Percentiles rank a stretch among this genome's conserved stretches.
Conservation (phyloP, 768 basidiomycete genomes). For the Daedalea quercina region DNA sequence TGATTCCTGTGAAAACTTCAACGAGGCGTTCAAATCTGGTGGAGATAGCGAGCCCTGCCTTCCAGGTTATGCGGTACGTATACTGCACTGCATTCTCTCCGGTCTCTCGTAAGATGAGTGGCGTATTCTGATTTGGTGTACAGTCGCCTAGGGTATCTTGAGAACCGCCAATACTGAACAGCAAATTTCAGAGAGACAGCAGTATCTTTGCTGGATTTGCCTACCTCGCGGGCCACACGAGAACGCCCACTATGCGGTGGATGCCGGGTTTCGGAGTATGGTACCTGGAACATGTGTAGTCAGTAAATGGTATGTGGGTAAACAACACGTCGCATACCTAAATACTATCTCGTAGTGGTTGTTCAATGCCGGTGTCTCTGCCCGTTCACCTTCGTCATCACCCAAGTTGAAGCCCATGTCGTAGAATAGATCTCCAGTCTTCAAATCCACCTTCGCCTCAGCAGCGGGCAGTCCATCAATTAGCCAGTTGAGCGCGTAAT, state of each 20-base stretch:
- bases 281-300: conserved; percentile 44
- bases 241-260: conserved; percentile 87
- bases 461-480: conserved; percentile 91
- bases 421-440: conserved; percentile 81
- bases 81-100: conserved; percentile 63
- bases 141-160: conserved; percentile 51
- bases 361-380: conserved; percentile 65
- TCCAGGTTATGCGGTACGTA: conserved; percentile 86
- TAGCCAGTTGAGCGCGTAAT: conserved; percentile 93
- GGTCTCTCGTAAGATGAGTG: conserved; percentile 58
- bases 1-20: conserved; percentile 49
- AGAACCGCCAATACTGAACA: conserved; percentile 54
- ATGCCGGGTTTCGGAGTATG: conserved; percentile 63
- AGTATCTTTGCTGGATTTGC: neutral
- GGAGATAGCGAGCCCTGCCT: conserved; percentile 38
- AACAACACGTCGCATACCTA: conserved; percentile 37
- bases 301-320: neutral
- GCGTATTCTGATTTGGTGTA: conserved; percentile 31
- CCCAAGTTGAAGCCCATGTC: conserved; percentile 96
- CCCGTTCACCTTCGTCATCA: conserved; percentile 49
- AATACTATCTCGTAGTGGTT: conserved; percentile 91
- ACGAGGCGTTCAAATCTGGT: neutral
- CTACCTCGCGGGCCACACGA: conserved; percentile 69
- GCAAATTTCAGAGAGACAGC: neutral
- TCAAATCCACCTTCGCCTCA: conserved; percentile 80